These are phyloP conservation scores for Globisporangium emineosum DNA, from an alignment of 352 stramenopile genomes.

Conservation along the genomic window DNA sequence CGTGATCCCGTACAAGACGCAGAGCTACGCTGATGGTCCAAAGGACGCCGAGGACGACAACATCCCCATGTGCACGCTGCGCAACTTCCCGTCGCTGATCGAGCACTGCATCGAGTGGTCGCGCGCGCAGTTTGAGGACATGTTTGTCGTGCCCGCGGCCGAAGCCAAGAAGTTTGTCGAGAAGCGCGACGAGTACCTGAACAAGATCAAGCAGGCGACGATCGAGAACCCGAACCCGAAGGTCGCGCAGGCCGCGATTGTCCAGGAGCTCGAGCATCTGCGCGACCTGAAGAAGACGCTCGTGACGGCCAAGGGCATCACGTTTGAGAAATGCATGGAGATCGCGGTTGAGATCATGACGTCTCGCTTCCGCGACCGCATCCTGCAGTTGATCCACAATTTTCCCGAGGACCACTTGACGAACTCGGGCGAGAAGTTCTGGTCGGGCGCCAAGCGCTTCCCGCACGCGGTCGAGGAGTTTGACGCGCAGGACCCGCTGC, in stretches of 20 bases:
- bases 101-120: constrained; percentile 99
- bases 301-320: constrained; percentile 46
- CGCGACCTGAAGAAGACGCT: constrained; percentile 51
- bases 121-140: constrained; percentile 82
- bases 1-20: constrained; percentile 81
- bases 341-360: constrained; percentile 77
- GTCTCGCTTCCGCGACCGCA: constrained; percentile 83
- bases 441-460: constrained; percentile 84
- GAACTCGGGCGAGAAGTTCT: constrained; percentile 81
- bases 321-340: constrained; percentile 71
- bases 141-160: constrained; percentile 77
- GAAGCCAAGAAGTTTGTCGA: constrained; percentile 87
- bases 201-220: constrained; percentile 63
- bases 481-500: constrained; percentile 54
- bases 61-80: constrained; percentile 99
- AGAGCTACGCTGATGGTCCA: constrained; percentile 94
- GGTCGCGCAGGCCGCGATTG: constrained; percentile 56
- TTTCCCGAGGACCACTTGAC: constrained; percentile 83
- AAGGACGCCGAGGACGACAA: constrained; percentile 98
- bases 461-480: constrained; percentile 63
- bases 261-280: constrained; percentile 73
- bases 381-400: constrained; percentile 85
- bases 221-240: constrained; percentile 77
- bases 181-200: constrained; percentile 68
- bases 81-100: constrained; percentile 97